A percentile compares a stretch with the other conserved stretches of the same genome.
These are phyloP conservation scores for Phialemonium atrogriseum DNA, from an alignment of 2,329 filamentous ascomycete species.

Conservation along the genomic window DNA sequence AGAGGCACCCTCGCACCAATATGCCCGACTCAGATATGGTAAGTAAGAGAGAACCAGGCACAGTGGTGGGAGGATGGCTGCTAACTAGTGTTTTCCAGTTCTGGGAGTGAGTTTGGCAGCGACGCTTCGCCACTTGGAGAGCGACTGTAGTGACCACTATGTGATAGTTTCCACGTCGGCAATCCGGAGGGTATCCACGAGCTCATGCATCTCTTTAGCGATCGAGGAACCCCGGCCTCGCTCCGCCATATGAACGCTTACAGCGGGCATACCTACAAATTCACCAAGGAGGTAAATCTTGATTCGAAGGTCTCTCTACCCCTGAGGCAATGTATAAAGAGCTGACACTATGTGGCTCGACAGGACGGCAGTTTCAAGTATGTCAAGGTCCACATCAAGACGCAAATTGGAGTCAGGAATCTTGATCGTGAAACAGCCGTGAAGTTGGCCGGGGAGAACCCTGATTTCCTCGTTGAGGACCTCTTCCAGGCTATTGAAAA, in stretches of 20 bases:
- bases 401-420: conserved; percentile 1
- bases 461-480: conserved; percentile 44
- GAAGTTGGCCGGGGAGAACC: conserved; percentile 36
- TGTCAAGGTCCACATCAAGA: conserved; percentile 22
- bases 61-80: too few species aligned
- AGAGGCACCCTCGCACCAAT: conserved; percentile 37
- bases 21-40: conserved; percentile 37
- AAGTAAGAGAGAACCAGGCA: too few species aligned
- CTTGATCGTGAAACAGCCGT: conserved; percentile 19
- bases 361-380: conserved; percentile 38
- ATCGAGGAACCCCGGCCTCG: conserved; percentile 38
- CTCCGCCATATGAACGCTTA: conserved; percentile 34
- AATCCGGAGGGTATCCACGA: conserved; percentile 39
- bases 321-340: too few species aligned
- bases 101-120: too few species aligned
- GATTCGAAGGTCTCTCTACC: too few species aligned
- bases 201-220: conserved; percentile 39
- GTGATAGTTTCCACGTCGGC: conserved; percentile 39
- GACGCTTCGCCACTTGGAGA: too few species aligned
- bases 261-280: conserved; percentile 38
- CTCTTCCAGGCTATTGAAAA: conserved; percentile 45
- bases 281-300: too few species aligned
- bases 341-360: too few species aligned
- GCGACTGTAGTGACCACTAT: too few species aligned
- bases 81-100: too few species aligned